A percentile compares a stretch with the other conserved stretches of the same genome.
These are phyloP conservation scores for Coelomomyces lativittatus DNA, from an alignment of 371 early-diverging fungal species.

Conservation along the genomic window DNA sequence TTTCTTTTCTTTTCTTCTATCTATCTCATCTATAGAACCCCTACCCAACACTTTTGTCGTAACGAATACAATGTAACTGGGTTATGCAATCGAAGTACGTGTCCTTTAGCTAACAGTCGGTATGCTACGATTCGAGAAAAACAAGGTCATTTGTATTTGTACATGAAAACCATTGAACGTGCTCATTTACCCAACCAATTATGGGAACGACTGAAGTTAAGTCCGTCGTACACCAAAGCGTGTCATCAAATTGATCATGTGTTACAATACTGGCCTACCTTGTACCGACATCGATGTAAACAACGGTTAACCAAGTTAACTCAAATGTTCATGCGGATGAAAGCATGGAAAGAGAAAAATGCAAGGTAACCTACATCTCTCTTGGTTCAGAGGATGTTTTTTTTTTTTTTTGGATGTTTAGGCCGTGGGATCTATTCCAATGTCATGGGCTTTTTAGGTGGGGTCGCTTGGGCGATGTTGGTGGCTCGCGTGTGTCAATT, in stretches of 20 bases:
- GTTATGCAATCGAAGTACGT: conserved; percentile 85
- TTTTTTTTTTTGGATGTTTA: too few species aligned
- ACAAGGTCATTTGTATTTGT: conserved; percentile 65
- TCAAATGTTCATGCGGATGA: conserved; percentile 88
- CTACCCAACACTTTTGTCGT: conserved; percentile 78
- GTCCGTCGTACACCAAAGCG: conserved; percentile 81
- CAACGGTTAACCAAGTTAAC: conserved; percentile 92
- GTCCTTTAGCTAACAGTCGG: conserved; percentile 93
- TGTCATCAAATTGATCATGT: conserved; percentile 83
- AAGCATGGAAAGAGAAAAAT: background rate
- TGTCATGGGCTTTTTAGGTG: conserved; percentile 96
- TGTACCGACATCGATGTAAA: conserved; percentile 91
- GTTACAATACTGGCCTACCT: conserved; percentile 79
- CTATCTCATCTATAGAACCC: conserved; percentile 28
- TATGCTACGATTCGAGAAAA: conserved; percentile 96
- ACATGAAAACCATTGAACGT: conserved; percentile 93
- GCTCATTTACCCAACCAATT: conserved; percentile 83
- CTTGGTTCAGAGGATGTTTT: too few species aligned
- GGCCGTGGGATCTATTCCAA: conserved; percentile 81
- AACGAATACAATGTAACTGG: conserved; percentile 98
- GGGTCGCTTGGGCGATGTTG: conserved; percentile 98
- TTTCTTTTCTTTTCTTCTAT: background rate
- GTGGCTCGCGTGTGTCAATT: conserved; percentile 95
- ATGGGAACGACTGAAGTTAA: conserved; percentile 88
- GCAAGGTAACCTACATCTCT: too few species aligned